Conservation (phyloP, 805 yeast species). For the Candida berthetii region DNA sequence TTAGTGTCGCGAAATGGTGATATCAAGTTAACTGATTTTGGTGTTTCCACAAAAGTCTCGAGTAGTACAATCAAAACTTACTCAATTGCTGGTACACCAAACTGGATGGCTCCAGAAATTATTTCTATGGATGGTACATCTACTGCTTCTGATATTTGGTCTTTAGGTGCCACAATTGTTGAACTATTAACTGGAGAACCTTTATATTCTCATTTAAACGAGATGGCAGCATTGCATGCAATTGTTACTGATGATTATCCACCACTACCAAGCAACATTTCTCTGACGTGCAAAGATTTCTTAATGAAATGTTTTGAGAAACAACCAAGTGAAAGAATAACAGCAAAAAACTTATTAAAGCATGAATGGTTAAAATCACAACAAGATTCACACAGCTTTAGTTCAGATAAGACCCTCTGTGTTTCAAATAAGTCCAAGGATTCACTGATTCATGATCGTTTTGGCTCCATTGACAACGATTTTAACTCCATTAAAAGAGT, state of each 20-base stretch:
- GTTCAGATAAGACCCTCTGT: not conserved
- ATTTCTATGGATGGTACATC: conserved; percentile 81
- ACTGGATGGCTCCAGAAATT: conserved; percentile 99
- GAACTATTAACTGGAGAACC: conserved; percentile 85
- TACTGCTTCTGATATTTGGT: conserved; percentile 88
- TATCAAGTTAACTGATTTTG: conserved; percentile 70
- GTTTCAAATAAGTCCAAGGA: not conserved
- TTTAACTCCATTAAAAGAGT: conserved; percentile 13
- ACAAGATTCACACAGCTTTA: not conserved
- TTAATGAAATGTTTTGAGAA: conserved; percentile 64
- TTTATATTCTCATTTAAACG: conserved; percentile 72
- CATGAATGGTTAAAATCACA: conserved; percentile 52
- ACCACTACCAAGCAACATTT: conserved; percentile 50
- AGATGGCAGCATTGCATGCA: conserved; percentile 79
- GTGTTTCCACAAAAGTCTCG: conserved; percentile 68
- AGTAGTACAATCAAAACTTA: conserved; percentile 42
- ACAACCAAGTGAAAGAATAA: conserved; percentile 51
- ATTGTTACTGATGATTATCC: conserved; percentile 73
- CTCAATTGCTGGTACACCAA: conserved; percentile 79
- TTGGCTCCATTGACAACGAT: conserved; percentile 1
- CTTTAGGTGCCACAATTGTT: conserved; percentile 89
- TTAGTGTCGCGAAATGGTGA: conserved; percentile 59
- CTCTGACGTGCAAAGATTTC: conserved; percentile 46
- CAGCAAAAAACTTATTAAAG: conserved; percentile 46
- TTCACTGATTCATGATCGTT: not conserved